Evolutionary conservation across 352 stramenopile genomes (phyloP).

Genomic region (Globisporangium sylvaticum): DNA sequence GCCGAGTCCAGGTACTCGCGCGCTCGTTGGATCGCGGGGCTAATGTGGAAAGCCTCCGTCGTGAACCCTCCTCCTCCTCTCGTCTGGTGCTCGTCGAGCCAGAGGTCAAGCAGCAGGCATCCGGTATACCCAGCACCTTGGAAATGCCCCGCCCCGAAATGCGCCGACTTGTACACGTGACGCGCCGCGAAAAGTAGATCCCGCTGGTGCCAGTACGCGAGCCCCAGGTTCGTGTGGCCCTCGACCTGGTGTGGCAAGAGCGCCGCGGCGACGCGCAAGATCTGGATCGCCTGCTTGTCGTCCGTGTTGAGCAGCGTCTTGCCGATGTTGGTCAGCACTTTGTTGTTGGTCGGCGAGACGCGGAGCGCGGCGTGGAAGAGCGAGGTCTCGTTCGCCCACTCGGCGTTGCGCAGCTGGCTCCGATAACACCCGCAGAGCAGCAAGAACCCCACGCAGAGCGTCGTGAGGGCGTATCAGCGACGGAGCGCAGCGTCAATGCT

Average conservation of each 20-base stretch:
- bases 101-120: conserved; percentile 28
- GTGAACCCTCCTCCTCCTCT: neutral
- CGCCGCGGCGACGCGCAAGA: conserved; percentile 32
- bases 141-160: conserved; percentile 21
- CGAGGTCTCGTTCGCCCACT: conserved; percentile 55
- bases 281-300: conserved; percentile 28
- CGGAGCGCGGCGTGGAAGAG: conserved; percentile 56
- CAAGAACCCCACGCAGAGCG: conserved; percentile 22
- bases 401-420: conserved; percentile 48
- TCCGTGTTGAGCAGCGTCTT: conserved; percentile 59
- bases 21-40: conserved; percentile 26
- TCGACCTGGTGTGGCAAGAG: conserved; percentile 47
- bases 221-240: conserved; percentile 51
- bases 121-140: conserved; percentile 1
- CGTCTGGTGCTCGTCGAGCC: conserved; percentile 19
- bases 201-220: conserved; percentile 28
- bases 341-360: conserved; percentile 65
- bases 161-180: conserved; percentile 44
- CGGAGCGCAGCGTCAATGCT: conserved; percentile 1
- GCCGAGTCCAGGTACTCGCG: conserved; percentile 29
- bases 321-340: conserved; percentile 69
- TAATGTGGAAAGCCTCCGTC: conserved; percentile 20
- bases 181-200: conserved; percentile 36
- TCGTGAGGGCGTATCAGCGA: conserved; percentile 10
- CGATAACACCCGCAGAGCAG: conserved; percentile 33